These are phyloP conservation scores for Effrenium voratum DNA, from an alignment of 73 alveolate species.

Conservation along the genomic window DNA sequence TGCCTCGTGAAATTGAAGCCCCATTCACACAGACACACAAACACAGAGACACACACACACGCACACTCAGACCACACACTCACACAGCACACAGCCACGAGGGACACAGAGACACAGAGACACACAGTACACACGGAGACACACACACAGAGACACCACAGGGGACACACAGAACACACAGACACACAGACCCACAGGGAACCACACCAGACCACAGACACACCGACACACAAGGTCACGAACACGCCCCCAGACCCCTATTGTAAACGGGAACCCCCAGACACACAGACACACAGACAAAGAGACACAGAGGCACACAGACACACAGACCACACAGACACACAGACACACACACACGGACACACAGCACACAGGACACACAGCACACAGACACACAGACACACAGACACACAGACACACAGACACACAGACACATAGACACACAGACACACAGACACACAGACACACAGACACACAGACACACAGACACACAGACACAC, in stretches of 20 bases:
- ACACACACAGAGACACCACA: conserved; percentile 4
- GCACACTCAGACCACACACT: neutral
- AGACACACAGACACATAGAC: conserved; percentile 31
- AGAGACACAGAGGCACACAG: neutral
- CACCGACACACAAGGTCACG: neutral
- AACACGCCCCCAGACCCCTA: neutral
- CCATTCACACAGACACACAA: neutral
- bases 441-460: conserved; percentile 27
- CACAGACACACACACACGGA: neutral
- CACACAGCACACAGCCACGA: neutral
- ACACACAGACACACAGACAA: neutral
- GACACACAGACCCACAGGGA: conserved; percentile 2
- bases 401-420: conserved; percentile 36
- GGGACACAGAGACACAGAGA: neutral
- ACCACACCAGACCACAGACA: no score
- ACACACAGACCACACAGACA: conserved; percentile 1
- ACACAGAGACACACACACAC: neutral
- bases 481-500: conserved; percentile 32
- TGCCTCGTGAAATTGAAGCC: no score
- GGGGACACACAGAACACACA: no score
- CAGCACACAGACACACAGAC: conserved; percentile 34
- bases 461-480: conserved; percentile 22
- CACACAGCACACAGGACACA: neutral
- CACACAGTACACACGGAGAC: neutral
- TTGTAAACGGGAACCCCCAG: neutral